Evolutionary conservation across 441 rosid species (phyloP).

Genomic region (Euphorbia schlechtendalii): DNA sequence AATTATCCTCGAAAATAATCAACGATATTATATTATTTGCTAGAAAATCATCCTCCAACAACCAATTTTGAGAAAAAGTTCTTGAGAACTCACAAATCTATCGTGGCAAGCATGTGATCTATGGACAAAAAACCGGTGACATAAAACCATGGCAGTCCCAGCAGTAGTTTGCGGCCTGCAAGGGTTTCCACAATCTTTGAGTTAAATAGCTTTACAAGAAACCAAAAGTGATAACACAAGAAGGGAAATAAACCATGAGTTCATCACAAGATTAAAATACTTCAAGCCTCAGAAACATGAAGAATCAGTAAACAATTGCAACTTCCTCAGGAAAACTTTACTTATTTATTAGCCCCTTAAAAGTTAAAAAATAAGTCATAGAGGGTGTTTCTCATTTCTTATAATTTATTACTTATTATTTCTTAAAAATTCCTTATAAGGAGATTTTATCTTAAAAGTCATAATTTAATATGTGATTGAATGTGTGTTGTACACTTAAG

Average conservation of each 20-base stretch:
- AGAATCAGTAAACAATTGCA: not conserved
- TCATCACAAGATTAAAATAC: not conserved
- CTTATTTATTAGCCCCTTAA: no score
- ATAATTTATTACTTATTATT: no score
- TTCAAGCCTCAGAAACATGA: not conserved
- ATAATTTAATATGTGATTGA: not conserved
- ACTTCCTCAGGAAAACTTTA: not conserved
- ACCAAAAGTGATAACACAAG: not conserved
- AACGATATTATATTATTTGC: not conserved
- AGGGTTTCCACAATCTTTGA: slow-evolving; percentile 4
- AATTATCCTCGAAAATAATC: slow-evolving; percentile 1
- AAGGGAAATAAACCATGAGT: not conserved
- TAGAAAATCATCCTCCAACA: not conserved
- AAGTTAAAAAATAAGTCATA: no score
- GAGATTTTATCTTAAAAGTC: no score
- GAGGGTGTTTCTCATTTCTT: no score
- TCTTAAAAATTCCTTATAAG: no score
- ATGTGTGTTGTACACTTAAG: no score
- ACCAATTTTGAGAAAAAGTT: slow-evolving; percentile 3
- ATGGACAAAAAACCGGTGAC: slow-evolving; percentile 73
- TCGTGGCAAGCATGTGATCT: slow-evolving; percentile 79
- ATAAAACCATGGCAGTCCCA: slow-evolving; percentile 76
- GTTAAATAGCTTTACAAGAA: slow-evolving; percentile 3
- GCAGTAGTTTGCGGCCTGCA: slow-evolving; percentile 72
- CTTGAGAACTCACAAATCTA: slow-evolving; percentile 58